Evolutionary conservation across 1,139 yeast genomes (phyloP).

Genomic region (Kodamaea sp.): DNA sequence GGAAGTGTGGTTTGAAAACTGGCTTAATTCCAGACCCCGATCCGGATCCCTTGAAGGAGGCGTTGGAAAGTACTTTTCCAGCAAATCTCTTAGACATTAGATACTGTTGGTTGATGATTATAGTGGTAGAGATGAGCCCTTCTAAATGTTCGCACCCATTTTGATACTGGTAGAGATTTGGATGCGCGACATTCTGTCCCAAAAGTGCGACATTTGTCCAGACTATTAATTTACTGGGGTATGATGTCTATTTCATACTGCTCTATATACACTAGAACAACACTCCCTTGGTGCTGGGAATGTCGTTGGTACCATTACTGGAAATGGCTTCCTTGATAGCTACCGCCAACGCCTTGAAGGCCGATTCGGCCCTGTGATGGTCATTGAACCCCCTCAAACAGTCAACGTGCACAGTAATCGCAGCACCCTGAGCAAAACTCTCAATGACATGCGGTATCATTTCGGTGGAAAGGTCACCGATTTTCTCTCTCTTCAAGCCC

Average conservation of each 20-base stretch:
- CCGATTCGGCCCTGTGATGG: constrained; percentile 94
- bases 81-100: constrained; percentile 7
- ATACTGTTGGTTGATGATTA: no score
- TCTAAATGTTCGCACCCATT: background rate
- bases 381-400: constrained; percentile 91
- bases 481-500: constrained; percentile 87
- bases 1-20: constrained; percentile 21
- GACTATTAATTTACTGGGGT: no score
- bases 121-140: no score
- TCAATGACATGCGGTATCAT: constrained; percentile 97
- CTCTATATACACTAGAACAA: constrained; percentile 48
- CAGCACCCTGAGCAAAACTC: constrained; percentile 91
- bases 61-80: constrained; percentile 1
- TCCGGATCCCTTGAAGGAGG: background rate
- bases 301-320: constrained; percentile 81
- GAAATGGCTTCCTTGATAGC: constrained; percentile 88
- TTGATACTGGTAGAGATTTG: no score
- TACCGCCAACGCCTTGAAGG: constrained; percentile 92
- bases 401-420: constrained; percentile 90
- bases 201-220: no score
- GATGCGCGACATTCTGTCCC: no score
- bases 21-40: constrained; percentile 6
- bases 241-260: no score
- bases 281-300: constrained; percentile 96
- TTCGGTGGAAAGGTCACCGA: constrained; percentile 90